Percentiles rank a stretch among this genome's conserved stretches.
Conservation (phyloP, 805 yeast genomes). For the Isabelozyma pseudorhagii region DNA sequence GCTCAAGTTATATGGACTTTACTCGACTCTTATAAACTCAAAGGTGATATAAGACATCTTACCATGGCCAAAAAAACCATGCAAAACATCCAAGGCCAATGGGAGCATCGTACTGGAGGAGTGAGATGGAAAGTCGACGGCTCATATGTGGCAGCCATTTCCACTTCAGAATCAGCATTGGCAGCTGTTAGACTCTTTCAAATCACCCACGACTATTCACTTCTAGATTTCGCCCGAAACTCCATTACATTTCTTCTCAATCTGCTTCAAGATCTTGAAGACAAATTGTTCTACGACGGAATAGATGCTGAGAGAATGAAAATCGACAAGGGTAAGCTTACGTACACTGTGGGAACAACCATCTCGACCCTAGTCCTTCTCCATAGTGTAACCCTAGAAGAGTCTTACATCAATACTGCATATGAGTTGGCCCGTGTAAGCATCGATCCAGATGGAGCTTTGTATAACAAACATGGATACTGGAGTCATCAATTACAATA, state of each 20-base stretch:
- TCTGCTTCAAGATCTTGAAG: conserved; percentile 16
- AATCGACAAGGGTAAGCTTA: conserved; percentile 18
- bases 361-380: conserved; percentile 18
- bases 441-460: conserved; percentile 12
- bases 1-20: conserved; percentile 25
- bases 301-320: conserved; percentile 9
- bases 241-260: conserved; percentile 13
- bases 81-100: conserved; percentile 14
- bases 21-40: conserved; percentile 18
- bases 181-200: conserved; percentile 20
- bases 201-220: conserved; percentile 8
- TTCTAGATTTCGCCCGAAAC: conserved; percentile 12
- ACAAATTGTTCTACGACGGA: conserved; percentile 23
- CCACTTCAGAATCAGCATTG: conserved; percentile 25
- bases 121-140: conserved; percentile 19
- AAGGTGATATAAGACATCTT: conserved; percentile 14
- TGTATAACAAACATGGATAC: conserved; percentile 14
- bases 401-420: conserved; percentile 12
- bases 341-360: conserved; percentile 21
- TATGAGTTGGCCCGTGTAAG: conserved; percentile 14
- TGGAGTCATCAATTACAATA: conserved; percentile 24
- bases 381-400: conserved; percentile 11
- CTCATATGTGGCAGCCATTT: conserved; percentile 26
- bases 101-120: conserved; percentile 20
- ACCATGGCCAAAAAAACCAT: conserved; percentile 15